A percentile compares a stretch with the other conserved stretches of the same genome.
Conservation (phyloP, 1,284 basidiomycete genomes). For the Termitomyces sp. region DNA sequence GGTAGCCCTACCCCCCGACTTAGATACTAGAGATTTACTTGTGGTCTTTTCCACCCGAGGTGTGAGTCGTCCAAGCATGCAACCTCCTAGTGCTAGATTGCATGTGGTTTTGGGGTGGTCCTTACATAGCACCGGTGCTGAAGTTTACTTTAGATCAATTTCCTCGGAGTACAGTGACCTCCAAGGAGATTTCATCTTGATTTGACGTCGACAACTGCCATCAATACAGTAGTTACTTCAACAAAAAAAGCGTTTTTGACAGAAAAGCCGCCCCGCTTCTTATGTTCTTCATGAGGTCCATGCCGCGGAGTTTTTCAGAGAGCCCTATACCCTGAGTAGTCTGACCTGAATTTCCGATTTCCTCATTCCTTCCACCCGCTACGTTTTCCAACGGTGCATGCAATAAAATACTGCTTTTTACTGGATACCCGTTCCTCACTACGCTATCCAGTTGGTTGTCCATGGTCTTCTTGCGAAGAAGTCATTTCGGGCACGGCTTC, state of each 20-base stretch:
- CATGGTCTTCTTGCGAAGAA: conserved; percentile 5
- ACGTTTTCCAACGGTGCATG: background rate
- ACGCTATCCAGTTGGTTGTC: background rate
- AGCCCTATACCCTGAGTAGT: background rate
- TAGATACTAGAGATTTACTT: background rate
- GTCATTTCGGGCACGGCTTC: conserved; percentile 15
- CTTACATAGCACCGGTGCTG: too few species aligned
- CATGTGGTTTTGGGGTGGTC: background rate
- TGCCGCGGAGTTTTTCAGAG: background rate
- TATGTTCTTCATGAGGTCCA: background rate
- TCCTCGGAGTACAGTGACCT: conserved; percentile 4
- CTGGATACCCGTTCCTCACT: background rate
- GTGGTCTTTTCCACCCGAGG: background rate
- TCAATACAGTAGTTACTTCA: conserved; percentile 8
- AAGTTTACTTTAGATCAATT: background rate
- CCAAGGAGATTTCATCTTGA: conserved; percentile 6
- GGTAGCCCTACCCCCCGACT: background rate
- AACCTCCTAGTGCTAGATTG: background rate
- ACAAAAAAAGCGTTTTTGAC: conserved; percentile 1
- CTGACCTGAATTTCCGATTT: background rate
- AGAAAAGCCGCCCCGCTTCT: conserved; percentile 4
- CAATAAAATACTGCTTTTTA: background rate
- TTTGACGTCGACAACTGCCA: background rate
- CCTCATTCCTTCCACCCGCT: background rate
- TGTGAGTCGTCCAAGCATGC: background rate